Evolutionary conservation across 1,284 basidiomycete genomes (phyloP), one percentile per base, ranked within the genome.

Genomic region (Sporisorium graminicola): DNA sequence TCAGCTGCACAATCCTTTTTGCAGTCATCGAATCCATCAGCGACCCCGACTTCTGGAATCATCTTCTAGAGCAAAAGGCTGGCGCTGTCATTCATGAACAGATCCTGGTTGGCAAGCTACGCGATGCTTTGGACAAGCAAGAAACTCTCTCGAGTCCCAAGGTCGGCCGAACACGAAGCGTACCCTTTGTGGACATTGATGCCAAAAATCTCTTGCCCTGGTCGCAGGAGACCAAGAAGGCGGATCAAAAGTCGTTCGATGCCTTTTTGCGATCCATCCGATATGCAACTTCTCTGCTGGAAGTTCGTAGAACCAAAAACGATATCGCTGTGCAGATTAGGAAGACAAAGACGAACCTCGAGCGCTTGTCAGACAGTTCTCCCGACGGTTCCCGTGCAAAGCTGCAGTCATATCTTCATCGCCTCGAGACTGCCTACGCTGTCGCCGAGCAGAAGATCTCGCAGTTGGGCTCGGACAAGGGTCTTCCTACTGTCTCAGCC

Each of bases 21-120:
- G 94, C 95, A 3, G 86, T 96, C 60, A 91, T 98, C 88, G 93
- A 98, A 61, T 93, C 95, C 91, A 83, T 98, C 49, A 90, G 92
- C 54, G 95, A 98, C 84, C 93, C 94, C 18, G 96, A 98, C 86
- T 97, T 97, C 46, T 98, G 95, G 94, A 98, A 98, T 86, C 89
- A 91, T 60, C 90, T 91, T 51, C 93, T 98, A 58, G 95, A 98
- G 85, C 92, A 95, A 87, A 89, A 93, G 86, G 93, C 94, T 47
- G 93, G 93, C 26, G 93, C 91, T 70, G 93, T 91, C 42, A 94
- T 95, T 68, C 92, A 93, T 73, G 93, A 95, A 86, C 94, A 94
- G 92, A 86, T 88, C 56, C 88, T 88, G 81, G 88, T 89, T 58
- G 85, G 87, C 75, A 86, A 87, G 72, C 87, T 89, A 43, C 86